These are phyloP conservation scores for Fusarium mexicanum DNA, from an alignment of 2,329 filamentous ascomycete genomes.

Conservation along the genomic window DNA sequence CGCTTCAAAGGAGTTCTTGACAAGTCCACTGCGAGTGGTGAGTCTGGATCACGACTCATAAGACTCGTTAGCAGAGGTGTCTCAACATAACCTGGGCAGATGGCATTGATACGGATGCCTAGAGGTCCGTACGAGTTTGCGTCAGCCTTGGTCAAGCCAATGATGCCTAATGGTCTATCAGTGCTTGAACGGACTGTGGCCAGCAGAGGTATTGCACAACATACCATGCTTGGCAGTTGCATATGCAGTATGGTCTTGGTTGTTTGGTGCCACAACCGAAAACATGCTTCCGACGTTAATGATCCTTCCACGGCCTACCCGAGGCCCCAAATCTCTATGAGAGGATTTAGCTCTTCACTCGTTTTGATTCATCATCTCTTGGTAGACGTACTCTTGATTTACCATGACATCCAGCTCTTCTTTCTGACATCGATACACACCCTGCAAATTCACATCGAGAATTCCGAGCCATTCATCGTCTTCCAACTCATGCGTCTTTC, in stretches of 20 bases:
- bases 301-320: constrained; percentile 60
- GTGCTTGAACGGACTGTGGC: not conserved
- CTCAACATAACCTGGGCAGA: constrained; percentile 64
- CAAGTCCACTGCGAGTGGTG: constrained; percentile 52
- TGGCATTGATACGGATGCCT: constrained; percentile 67
- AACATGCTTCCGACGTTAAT: constrained; percentile 65
- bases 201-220: not conserved
- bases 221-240: constrained; percentile 61
- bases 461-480: constrained; percentile 61
- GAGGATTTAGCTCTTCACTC: not conserved
- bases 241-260: constrained; percentile 57
- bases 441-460: constrained; percentile 63
- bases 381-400: constrained; percentile 53
- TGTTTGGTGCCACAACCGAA: constrained; percentile 55
- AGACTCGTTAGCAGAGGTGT: constrained; percentile 51
- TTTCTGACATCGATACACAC: constrained; percentile 66
- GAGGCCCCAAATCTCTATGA: constrained; percentile 48
- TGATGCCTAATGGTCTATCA: constrained; percentile 44
- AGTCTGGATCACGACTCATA: constrained; percentile 38
- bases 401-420: constrained; percentile 63
- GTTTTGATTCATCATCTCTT: not conserved
- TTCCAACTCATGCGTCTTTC: constrained; percentile 56
- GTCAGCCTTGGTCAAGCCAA: constrained; percentile 64
- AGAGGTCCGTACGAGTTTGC: constrained; percentile 60
- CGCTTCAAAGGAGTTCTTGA: constrained; percentile 58